A percentile compares a stretch with the other conserved stretches of the same genome.
phyloP scores from a whole-genome alignment of 768 basidiomycete species.

The Serendipita sp. region DNA sequence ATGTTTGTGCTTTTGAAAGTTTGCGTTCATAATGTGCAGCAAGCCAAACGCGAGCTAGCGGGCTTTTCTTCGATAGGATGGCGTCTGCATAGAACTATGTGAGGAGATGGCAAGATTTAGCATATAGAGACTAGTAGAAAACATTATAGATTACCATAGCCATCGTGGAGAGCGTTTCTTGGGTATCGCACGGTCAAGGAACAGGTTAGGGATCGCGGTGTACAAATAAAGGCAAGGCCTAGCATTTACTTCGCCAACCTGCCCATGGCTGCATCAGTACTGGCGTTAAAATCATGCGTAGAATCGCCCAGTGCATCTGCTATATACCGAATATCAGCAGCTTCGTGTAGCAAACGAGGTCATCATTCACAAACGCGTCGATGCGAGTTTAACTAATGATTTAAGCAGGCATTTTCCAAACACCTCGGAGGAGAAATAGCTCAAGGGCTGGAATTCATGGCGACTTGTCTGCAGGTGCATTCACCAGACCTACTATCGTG shows the following conservation, averaged over 20 bases:
- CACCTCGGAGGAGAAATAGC: too few species aligned
- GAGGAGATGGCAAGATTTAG: background rate
- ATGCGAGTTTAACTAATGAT: too few species aligned
- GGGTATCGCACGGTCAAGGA: conserved; percentile 4
- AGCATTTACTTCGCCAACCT: background rate
- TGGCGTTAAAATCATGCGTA: background rate
- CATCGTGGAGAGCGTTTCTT: background rate
- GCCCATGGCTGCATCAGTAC: background rate
- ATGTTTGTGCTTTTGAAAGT: conserved; percentile 85
- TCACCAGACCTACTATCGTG: background rate
- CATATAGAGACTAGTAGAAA: background rate
- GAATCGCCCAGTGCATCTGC: background rate
- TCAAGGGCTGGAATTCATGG: too few species aligned
- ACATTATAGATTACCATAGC: conserved; percentile 7
- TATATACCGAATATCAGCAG: too few species aligned
- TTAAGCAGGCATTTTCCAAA: too few species aligned
- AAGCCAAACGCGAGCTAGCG: conserved; percentile 95
- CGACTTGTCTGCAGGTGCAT: background rate
- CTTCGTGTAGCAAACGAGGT: too few species aligned
- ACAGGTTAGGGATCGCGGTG: background rate
- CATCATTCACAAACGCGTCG: too few species aligned
- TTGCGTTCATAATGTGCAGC: conserved; percentile 98
- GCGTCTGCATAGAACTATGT: conserved; percentile 84
- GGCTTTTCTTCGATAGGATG: conserved; percentile 83
- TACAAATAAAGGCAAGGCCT: background rate